Percentiles rank a stretch among this genome's conserved stretches.
These are phyloP conservation scores for Fusarium succisae DNA, from an alignment of 2,329 filamentous ascomycete species.

Conservation along the genomic window DNA sequence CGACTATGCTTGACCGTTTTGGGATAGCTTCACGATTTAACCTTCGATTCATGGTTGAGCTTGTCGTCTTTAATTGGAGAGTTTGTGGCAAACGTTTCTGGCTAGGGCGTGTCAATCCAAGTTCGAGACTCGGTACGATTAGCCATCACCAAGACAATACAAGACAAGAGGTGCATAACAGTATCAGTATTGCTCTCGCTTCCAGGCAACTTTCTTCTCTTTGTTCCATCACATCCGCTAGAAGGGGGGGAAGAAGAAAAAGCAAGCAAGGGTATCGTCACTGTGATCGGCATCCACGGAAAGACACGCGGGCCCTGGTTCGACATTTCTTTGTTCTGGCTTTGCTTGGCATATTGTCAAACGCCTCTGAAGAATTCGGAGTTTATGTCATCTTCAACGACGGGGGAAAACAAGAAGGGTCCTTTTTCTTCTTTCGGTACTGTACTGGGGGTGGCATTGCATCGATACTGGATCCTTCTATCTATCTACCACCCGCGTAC, in stretches of 20 bases:
- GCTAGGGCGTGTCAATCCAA: not conserved
- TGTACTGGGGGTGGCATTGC: not conserved
- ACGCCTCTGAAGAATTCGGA: conserved; percentile 9
- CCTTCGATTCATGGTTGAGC: conserved; percentile 9
- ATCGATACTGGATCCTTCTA: not conserved
- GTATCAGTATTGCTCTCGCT: not conserved
- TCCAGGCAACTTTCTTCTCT: not conserved
- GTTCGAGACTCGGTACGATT: conserved; percentile 13
- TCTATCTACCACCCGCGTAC: not conserved
- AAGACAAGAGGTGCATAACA: conserved; percentile 1
- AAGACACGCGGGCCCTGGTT: not conserved
- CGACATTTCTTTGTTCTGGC: conserved; percentile 16
- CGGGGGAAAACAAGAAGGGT: not conserved
- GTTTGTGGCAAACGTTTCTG: conserved; percentile 8
- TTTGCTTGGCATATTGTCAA: conserved; percentile 1
- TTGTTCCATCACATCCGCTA: not conserved
- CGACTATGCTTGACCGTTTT: conserved; percentile 12
- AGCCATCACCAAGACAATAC: not conserved
- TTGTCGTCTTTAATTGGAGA: conserved; percentile 9
- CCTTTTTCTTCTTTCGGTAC: not conserved
- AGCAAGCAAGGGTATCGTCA: not conserved
- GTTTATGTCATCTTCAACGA: conserved; percentile 1
- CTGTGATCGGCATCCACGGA: conserved; percentile 4
- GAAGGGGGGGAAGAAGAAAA: not conserved
- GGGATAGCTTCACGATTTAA: conserved; percentile 13